A percentile compares a stretch with the other conserved stretches of the same genome.
These are phyloP conservation scores for Punica granatum DNA, from an alignment of 345 rosid genomes.

Conservation along the genomic window DNA sequence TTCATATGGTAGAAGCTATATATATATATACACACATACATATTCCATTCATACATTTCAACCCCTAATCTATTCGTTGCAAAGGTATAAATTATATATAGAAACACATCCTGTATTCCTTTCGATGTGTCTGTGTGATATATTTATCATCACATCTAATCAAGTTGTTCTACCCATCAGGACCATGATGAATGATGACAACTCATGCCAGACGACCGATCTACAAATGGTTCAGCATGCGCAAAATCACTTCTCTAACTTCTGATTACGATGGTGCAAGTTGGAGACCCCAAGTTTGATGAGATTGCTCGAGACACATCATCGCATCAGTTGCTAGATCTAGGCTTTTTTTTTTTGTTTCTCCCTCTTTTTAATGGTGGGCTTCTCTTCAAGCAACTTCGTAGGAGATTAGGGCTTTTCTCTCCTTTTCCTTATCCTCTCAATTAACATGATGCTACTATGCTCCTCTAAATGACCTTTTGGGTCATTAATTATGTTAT, in stretches of 20 bases:
- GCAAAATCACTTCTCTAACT: conserved; percentile 68
- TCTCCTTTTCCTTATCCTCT: neutral
- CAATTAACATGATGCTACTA: neutral
- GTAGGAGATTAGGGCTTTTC: neutral
- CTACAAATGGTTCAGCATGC: conserved; percentile 70
- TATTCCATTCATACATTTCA: no score
- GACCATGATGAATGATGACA: conserved; percentile 58
- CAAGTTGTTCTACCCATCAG: conserved; percentile 19
- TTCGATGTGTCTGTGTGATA: no score
- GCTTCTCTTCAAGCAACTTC: neutral
- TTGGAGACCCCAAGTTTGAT: neutral
- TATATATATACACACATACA: no score
- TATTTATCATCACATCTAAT: neutral
- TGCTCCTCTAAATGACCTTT: neutral
- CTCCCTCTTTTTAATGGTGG: no score
- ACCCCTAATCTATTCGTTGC: no score
- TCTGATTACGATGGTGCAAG: conserved; percentile 17
- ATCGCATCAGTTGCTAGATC: neutral
- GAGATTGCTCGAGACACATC: neutral
- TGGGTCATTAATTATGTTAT: neutral
- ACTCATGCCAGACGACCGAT: conserved; percentile 78
- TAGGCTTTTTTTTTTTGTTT: neutral
- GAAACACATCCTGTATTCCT: no score
- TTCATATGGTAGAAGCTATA: no score
- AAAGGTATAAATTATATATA: no score